Evolutionary conservation across 352 stramenopile genomes (phyloP).

Genomic region (Ochromonadaceae sp.): DNA sequence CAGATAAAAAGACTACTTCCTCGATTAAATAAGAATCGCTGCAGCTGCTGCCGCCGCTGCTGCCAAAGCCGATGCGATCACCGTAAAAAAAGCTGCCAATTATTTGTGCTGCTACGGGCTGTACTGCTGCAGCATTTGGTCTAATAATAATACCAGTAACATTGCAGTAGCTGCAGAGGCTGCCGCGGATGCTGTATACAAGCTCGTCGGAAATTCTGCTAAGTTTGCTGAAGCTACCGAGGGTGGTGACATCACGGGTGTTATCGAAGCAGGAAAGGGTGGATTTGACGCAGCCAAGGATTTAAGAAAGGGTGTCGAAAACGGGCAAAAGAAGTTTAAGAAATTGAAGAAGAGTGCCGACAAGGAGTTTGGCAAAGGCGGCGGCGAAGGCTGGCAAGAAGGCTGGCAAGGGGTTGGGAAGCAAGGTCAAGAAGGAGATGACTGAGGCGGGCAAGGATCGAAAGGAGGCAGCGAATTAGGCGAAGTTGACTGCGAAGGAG

Average conservation of each 20-base stretch:
- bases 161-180: background rate
- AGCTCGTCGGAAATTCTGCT: background rate
- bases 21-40: too few relatives aligned
- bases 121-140: background rate
- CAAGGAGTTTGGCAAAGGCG: background rate
- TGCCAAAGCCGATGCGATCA: too few relatives aligned
- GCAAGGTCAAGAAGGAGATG: conserved; percentile 13
- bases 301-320: too few relatives aligned
- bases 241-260: too few relatives aligned
- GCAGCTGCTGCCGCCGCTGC: too few relatives aligned
- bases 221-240: too few relatives aligned
- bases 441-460: conserved; percentile 17
- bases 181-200: background rate
- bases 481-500: conserved; percentile 14
- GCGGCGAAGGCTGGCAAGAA: background rate
- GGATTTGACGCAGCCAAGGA: background rate
- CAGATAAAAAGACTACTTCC: too few relatives aligned
- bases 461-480: conserved; percentile 11
- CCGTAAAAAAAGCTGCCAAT: too few relatives aligned
- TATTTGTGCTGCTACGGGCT: too few relatives aligned
- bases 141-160: background rate
- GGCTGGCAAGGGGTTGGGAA: conserved; percentile 1
- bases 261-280: background rate
- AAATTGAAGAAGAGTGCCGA: background rate
- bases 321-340: background rate